Conservation (phyloP, 2,329 filamentous ascomycete species). For the Botryosphaeria dothidea region DNA sequence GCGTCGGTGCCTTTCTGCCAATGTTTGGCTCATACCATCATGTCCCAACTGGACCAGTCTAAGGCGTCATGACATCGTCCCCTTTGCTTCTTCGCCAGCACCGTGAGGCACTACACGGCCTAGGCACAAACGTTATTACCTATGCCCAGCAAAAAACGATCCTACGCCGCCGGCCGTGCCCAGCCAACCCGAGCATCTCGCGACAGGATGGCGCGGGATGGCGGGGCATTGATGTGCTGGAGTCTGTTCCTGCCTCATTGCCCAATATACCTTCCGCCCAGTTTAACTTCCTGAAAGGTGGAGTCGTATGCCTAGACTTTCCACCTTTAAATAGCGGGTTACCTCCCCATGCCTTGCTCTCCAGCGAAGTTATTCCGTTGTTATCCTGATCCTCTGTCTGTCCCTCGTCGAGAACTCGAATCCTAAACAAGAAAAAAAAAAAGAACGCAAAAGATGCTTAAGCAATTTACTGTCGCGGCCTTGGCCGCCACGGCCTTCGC, state of each 20-base stretch:
- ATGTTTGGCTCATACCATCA: background rate
- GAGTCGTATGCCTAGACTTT: background rate
- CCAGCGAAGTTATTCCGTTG: background rate
- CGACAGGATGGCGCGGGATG: background rate
- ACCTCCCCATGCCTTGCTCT: background rate
- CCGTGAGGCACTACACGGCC: background rate
- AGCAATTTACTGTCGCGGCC: slow-evolving; percentile 37
- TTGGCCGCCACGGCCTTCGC: slow-evolving; percentile 36
- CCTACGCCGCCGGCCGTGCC: background rate
- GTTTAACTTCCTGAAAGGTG: background rate
- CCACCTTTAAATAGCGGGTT: background rate
- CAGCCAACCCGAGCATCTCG: background rate
- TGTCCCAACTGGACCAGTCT: background rate
- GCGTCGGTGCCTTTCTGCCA: background rate
- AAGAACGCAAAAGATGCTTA: slow-evolving; percentile 40
- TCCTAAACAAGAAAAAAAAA: slow-evolving; percentile 10
- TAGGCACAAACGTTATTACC: slow-evolving; percentile 3
- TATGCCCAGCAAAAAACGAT: background rate
- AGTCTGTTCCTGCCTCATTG: background rate
- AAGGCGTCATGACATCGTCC: slow-evolving; percentile 4
- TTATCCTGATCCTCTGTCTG: background rate
- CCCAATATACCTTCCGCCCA: background rate
- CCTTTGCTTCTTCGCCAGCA: background rate
- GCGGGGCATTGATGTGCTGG: background rate
- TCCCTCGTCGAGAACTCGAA: background rate